Percentiles rank a stretch among this genome's conserved stretches.
Evolutionary conservation across 257 asterid species (phyloP).

Genomic region (Solanum phureja): DNA sequence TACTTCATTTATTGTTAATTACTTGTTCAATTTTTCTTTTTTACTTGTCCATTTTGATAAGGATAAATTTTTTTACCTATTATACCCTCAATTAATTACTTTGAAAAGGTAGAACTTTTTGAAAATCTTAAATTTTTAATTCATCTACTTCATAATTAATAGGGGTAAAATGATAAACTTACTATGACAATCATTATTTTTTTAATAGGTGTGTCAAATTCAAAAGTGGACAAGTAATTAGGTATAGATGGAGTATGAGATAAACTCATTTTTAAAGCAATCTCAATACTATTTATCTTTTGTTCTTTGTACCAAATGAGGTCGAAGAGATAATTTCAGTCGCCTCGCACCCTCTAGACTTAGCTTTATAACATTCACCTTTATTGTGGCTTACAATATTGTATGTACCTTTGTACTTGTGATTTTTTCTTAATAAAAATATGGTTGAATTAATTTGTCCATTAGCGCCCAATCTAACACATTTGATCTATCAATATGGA

Average conservation of each 20-base stretch:
- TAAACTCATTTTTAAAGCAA: not conserved
- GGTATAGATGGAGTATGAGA: rapidly evolving
- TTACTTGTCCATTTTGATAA: no score
- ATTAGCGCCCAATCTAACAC: not conserved
- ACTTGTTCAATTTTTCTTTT: no score
- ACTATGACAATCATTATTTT: not conserved
- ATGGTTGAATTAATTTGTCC: not conserved
- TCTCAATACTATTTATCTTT: not conserved
- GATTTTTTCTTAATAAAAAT: not conserved
- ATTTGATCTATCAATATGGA: not conserved
- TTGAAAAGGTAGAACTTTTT: no score
- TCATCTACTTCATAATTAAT: not conserved
- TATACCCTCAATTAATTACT: not conserved
- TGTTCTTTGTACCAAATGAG: not conserved
- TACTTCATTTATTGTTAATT: not conserved
- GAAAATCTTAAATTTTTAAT: no score
- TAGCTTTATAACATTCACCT: not conserved
- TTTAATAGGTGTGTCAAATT: rapidly evolving
- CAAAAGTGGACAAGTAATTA: not conserved
- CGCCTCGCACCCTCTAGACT: not conserved
- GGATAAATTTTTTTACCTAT: no score
- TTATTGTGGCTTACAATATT: not conserved
- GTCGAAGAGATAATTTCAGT: not conserved
- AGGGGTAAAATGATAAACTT: not conserved
- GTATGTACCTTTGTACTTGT: not conserved